A percentile compares a stretch with the other conserved stretches of the same genome.
These are phyloP conservation scores for Datura wrightii DNA, from an alignment of 257 asterid genomes.

Conservation along the genomic window DNA sequence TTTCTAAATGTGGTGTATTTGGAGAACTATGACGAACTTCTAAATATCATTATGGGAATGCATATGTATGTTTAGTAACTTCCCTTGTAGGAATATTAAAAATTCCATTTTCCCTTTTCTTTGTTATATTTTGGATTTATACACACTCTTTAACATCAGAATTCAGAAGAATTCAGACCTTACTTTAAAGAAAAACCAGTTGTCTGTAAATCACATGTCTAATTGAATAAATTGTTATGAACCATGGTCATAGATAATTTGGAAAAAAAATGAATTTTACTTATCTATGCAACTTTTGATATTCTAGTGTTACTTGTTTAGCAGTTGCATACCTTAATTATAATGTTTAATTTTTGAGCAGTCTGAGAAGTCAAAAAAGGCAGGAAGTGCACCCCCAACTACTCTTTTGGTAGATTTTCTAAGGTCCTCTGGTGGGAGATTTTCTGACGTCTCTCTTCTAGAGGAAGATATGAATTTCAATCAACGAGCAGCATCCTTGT, in stretches of 20 bases:
- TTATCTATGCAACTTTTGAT: not conserved
- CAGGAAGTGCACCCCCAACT: conserved; percentile 73
- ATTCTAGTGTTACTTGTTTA: conserved; percentile 11
- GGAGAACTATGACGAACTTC: not conserved
- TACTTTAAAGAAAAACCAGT: conserved; percentile 24
- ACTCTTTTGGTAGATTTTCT: conserved; percentile 64
- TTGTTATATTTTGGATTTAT: conserved; percentile 20
- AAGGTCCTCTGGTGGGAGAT: conserved; percentile 48
- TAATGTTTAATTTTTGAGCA: conserved; percentile 45
- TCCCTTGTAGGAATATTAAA: not conserved
- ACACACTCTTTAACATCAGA: not conserved
- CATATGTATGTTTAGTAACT: not conserved
- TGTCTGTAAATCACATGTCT: conserved; percentile 1
- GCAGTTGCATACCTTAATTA: conserved; percentile 3
- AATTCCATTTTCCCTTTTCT: not conserved
- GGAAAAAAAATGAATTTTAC: not conserved
- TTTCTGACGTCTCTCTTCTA: conserved; percentile 64
- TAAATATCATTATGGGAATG: conserved; percentile 6
- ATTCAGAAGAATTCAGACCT: not conserved
- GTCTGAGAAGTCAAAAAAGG: conserved; percentile 92
- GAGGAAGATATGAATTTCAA: conserved; percentile 89
- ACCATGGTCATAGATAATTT: not conserved
- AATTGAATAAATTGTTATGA: conserved; percentile 1
- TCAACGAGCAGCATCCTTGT: conserved; percentile 72
- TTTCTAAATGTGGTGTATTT: not conserved